These are phyloP conservation scores for Agrostemma githago DNA, from an alignment of 148 eudicot species.

Conservation along the genomic window DNA sequence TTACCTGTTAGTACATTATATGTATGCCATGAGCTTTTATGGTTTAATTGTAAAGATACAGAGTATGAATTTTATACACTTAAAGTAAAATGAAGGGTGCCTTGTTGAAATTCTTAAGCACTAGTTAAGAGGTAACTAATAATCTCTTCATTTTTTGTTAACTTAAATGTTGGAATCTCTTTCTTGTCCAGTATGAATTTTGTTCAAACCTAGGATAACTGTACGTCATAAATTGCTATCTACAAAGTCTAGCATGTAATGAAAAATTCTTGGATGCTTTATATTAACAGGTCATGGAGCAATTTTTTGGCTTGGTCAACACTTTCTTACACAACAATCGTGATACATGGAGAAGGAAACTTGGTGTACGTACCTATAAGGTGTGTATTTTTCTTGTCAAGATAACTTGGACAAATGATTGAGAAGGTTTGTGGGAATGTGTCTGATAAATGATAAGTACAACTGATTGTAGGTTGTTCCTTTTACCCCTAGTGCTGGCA, in stretches of 20 bases:
- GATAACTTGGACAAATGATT: not conserved
- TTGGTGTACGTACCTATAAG: slow-evolving; percentile 96
- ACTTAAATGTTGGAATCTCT: not conserved
- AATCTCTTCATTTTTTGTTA: not conserved
- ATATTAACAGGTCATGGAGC: slow-evolving; percentile 84
- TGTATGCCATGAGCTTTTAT: not conserved
- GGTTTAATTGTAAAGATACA: not conserved
- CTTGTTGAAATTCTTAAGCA: not conserved
- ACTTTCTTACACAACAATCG: slow-evolving; percentile 86
- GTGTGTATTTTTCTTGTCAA: slow-evolving; percentile 32
- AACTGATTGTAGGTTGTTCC: slow-evolving; percentile 74
- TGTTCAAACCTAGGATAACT: not conserved
- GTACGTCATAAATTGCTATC: not conserved
- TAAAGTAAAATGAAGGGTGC: not conserved
- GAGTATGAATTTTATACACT: not conserved
- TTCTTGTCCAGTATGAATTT: not conserved
- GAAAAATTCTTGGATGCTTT: slow-evolving; percentile 7
- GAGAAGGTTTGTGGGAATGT: not conserved
- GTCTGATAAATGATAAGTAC: not conserved
- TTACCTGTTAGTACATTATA: not conserved
- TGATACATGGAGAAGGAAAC: slow-evolving; percentile 84
- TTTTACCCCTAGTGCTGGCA: slow-evolving; percentile 99
- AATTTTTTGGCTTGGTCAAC: slow-evolving; percentile 91
- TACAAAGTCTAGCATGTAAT: not conserved
- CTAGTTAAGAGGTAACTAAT: not conserved